A percentile compares a stretch with the other conserved stretches of the same genome.
Conservation (phyloP, 352 stramenopile genomes). For the Globisporangium emineosum region DNA sequence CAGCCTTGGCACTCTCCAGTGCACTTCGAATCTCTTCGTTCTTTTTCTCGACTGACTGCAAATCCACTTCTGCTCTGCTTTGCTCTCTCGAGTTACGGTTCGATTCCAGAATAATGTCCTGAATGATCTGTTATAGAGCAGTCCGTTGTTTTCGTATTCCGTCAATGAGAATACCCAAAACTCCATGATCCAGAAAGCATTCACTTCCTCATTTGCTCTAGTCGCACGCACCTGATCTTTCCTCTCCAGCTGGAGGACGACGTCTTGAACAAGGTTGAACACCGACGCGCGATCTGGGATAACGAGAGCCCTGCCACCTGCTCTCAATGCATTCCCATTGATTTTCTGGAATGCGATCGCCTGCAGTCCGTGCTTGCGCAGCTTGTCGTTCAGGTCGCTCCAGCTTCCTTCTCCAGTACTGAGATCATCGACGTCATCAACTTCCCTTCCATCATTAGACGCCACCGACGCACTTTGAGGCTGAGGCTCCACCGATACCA, state of each 20-base stretch:
- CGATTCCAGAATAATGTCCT: slow-evolving; percentile 71
- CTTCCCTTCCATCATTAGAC: not conserved
- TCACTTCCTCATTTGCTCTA: not conserved
- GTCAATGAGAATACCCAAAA: not conserved
- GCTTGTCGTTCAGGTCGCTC: slow-evolving; percentile 43
- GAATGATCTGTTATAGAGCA: slow-evolving; percentile 48
- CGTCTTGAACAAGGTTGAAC: slow-evolving; percentile 59
- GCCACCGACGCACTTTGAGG: not conserved
- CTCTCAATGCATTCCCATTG: not conserved
- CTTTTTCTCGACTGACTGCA: slow-evolving; percentile 51
- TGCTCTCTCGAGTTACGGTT: slow-evolving; percentile 56
- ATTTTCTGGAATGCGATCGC: slow-evolving; percentile 35
- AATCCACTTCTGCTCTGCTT: slow-evolving; percentile 39
- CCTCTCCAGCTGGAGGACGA: slow-evolving; percentile 50
- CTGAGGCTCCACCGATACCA: not conserved
- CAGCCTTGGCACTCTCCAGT: slow-evolving; percentile 47
- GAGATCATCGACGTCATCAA: not conserved
- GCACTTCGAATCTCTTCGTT: slow-evolving; percentile 34
- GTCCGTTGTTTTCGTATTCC: not conserved
- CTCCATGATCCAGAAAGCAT: not conserved
- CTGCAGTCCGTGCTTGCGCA: slow-evolving; percentile 57
- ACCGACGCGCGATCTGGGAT: slow-evolving; percentile 48
- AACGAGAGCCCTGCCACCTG: slow-evolving; percentile 11
- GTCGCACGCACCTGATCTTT: slow-evolving; percentile 56
- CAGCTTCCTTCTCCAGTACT: slow-evolving; percentile 3